A percentile compares a stretch with the other conserved stretches of the same genome.
Evolutionary conservation across 345 rosid genomes (phyloP).

Genomic region (Eucalyptus fibrosa): DNA sequence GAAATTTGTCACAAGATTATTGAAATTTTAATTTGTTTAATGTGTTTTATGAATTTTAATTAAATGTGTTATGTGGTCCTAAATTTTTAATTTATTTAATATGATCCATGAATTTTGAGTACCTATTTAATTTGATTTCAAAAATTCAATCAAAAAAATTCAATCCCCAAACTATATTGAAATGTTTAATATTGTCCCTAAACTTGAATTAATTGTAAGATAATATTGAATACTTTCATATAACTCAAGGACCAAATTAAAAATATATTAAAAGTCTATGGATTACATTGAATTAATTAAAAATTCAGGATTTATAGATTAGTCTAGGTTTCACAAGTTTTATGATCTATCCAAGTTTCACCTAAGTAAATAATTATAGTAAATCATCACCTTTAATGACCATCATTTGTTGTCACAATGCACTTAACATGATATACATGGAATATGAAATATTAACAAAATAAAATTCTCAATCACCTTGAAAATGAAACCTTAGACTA

Average conservation of each 20-base stretch:
- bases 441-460: no score
- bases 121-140: no score
- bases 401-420: fast-evolving
- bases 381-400: fast-evolving
- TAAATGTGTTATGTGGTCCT: not conserved
- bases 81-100: no score
- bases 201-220: no score
- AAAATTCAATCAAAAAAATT: no score
- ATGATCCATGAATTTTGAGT: fast-evolving
- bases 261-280: fast-evolving
- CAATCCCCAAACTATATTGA: no score
- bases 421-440: fast-evolving
- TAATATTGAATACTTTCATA: no score
- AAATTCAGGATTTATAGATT: fast-evolving
- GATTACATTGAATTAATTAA: fast-evolving
- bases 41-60: no score
- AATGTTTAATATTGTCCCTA: no score
- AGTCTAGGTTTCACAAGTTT: no score
- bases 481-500: not conserved
- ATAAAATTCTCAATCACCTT: fast-evolving
- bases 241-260: fast-evolving
- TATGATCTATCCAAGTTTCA: fast-evolving
- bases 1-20: no score
- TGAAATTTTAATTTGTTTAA: fast-evolving
- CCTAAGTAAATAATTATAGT: no score